Evolutionary conservation across 2,329 filamentous ascomycete species (phyloP).

Genomic region (Cercospora canescens): DNA sequence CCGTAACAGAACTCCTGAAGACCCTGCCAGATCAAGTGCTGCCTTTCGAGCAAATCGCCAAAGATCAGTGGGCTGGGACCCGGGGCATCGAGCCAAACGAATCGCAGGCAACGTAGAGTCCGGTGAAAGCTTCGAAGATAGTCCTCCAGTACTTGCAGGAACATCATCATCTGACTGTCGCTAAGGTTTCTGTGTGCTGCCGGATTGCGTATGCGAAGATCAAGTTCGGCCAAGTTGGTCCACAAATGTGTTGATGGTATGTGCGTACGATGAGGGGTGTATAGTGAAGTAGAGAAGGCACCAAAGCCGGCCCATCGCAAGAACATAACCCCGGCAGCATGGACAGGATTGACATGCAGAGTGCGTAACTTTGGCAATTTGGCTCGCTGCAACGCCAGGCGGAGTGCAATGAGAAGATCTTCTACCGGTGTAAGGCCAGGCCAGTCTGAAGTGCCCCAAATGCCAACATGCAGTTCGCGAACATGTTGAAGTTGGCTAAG

Average conservation of each 20-base stretch:
- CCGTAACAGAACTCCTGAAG: constrained; percentile 31
- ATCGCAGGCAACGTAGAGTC: constrained; percentile 30
- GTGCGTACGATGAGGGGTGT: not conserved
- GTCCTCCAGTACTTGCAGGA: constrained; percentile 33
- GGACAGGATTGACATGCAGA: constrained; percentile 29
- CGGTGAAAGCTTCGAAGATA: constrained; percentile 34
- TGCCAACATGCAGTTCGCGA: constrained; percentile 25
- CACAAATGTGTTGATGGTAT: constrained; percentile 21
- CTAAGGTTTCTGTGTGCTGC: constrained; percentile 17
- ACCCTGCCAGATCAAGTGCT: constrained; percentile 22
- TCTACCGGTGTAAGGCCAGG: constrained; percentile 31
- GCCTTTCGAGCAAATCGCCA: constrained; percentile 20
- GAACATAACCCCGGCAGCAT: constrained; percentile 36
- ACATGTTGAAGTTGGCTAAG: constrained; percentile 17
- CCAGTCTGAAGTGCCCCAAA: constrained; percentile 33
- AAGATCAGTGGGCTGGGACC: constrained; percentile 35
- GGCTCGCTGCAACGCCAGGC: constrained; percentile 29
- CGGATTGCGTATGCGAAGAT: constrained; percentile 32
- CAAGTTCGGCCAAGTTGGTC: constrained; percentile 30
- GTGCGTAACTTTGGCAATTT: constrained; percentile 23
- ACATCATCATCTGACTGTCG: constrained; percentile 28
- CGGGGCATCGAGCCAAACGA: constrained; percentile 33
- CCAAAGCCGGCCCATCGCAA: constrained; percentile 34
- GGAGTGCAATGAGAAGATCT: constrained; percentile 28
- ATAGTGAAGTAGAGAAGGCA: constrained; percentile 24